Percentiles rank a stretch among this genome's conserved stretches.
Evolutionary conservation across 1,139 yeast genomes (phyloP).

Genomic region (Suhomyces atakaporum): DNA sequence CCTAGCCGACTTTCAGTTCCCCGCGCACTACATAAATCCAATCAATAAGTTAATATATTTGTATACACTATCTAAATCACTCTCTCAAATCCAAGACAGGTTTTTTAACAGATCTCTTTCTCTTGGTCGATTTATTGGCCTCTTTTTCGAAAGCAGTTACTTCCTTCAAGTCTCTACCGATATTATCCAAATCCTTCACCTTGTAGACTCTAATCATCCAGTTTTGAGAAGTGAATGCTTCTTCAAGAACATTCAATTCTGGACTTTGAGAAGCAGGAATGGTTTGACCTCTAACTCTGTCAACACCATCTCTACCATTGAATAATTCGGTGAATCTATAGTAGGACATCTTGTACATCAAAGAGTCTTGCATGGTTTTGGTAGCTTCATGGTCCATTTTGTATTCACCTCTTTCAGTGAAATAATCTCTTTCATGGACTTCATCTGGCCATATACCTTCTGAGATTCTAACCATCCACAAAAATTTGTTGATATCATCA

Average conservation of each 20-base stretch:
- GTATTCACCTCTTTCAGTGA: slow-evolving; percentile 85
- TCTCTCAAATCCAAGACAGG: slow-evolving; percentile 55
- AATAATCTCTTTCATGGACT: slow-evolving; percentile 79
- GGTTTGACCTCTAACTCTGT: slow-evolving; percentile 85
- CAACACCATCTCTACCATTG: slow-evolving; percentile 68
- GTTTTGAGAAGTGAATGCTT: slow-evolving; percentile 92
- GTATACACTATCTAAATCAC: slow-evolving; percentile 11
- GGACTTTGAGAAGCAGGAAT: slow-evolving; percentile 61
- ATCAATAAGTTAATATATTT: neutral
- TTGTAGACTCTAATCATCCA: slow-evolving; percentile 96
- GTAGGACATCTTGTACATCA: slow-evolving; percentile 95
- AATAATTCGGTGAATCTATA: slow-evolving; percentile 79
- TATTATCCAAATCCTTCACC: slow-evolving; percentile 84
- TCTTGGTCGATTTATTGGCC: slow-evolving; percentile 34
- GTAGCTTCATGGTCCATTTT: slow-evolving; percentile 83
- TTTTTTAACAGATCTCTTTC: slow-evolving; percentile 49
- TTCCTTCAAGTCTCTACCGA: slow-evolving; percentile 71
- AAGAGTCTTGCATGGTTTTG: slow-evolving; percentile 78
- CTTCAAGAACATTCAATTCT: slow-evolving; percentile 77
- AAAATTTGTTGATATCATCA: slow-evolving; percentile 93
- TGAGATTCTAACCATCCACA: slow-evolving; percentile 99
- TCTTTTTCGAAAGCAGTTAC: slow-evolving; percentile 50
- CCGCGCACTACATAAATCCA: neutral
- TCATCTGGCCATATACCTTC: slow-evolving; percentile 99
- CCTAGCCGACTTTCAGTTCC: too few species aligned